Percentiles rank a stretch among this genome's conserved stretches.
phyloP scores from a whole-genome alignment of 768 basidiomycete genomes.

The Lanmaoa rubissima region DNA sequence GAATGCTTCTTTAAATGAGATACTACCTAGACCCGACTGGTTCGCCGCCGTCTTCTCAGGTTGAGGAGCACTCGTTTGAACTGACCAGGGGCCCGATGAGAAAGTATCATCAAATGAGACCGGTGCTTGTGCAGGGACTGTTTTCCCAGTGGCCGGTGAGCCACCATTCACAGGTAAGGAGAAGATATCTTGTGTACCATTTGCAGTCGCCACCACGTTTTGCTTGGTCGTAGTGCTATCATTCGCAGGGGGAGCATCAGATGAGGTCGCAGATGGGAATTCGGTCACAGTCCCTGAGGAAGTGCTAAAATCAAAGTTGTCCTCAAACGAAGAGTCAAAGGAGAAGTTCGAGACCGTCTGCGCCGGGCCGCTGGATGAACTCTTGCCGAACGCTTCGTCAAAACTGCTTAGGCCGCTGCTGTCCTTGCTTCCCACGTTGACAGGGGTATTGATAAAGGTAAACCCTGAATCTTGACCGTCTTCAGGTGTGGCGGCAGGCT shows the following conservation, averaged over 20 bases:
- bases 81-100: slow-evolving; percentile 27
- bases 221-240: slow-evolving; percentile 19
- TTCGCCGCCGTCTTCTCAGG: slow-evolving; percentile 15
- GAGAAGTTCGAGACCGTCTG: slow-evolving; percentile 42
- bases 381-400: slow-evolving; percentile 70
- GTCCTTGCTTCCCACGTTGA: slow-evolving; percentile 10
- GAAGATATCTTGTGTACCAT: slow-evolving; percentile 13
- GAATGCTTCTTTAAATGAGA: slow-evolving; percentile 59
- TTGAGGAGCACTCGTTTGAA: slow-evolving; percentile 3
- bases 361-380: slow-evolving; percentile 39
- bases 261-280: slow-evolving; percentile 28
- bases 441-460: slow-evolving; percentile 17
- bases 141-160: slow-evolving; percentile 8
- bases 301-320: slow-evolving; percentile 61
- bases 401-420: slow-evolving; percentile 53
- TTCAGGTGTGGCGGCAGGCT: slow-evolving; percentile 17
- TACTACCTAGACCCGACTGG: slow-evolving; percentile 14
- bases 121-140: slow-evolving; percentile 17
- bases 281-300: slow-evolving; percentile 36
- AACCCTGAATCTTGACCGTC: slow-evolving; percentile 21
- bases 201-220: slow-evolving; percentile 1
- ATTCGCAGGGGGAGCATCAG: slow-evolving; percentile 23
- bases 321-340: slow-evolving; percentile 65
- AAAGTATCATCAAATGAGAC: slow-evolving; percentile 51
- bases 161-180: slow-evolving; percentile 13